Evolutionary conservation across 169 alveolate species (phyloP).

Genomic region (Plasmodium gaboni): DNA sequence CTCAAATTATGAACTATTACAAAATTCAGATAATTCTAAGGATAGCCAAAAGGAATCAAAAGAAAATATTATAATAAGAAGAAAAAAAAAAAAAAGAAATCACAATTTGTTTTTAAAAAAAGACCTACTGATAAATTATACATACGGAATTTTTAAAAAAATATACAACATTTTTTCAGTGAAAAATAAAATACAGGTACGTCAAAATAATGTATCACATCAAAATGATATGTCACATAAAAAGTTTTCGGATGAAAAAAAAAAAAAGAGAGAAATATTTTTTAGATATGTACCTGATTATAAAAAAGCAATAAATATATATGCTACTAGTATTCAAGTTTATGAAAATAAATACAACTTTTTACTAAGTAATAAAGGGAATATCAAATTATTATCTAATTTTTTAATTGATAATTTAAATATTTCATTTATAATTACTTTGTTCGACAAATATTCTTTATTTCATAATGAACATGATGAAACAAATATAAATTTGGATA

Average conservation of each 20-base stretch:
- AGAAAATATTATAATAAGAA: neutral
- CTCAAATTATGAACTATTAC: neutral
- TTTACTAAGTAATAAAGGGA: conserved; percentile 44
- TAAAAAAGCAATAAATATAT: conserved; percentile 19
- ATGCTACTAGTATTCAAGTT: conserved; percentile 29
- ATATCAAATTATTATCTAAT: conserved; percentile 25
- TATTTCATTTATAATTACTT: conserved; percentile 14
- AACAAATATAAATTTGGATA: conserved; percentile 1
- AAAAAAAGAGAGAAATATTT: conserved; percentile 17
- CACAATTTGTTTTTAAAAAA: neutral
- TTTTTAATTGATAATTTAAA: conserved; percentile 20
- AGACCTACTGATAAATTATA: too few species aligned
- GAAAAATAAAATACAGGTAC: too few species aligned
- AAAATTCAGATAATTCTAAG: neutral
- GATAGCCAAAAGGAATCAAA: neutral
- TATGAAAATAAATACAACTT: conserved; percentile 48
- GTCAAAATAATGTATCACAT: too few species aligned
- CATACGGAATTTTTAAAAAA: too few species aligned
- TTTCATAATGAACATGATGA: conserved; percentile 5
- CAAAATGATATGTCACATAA: too few species aligned
- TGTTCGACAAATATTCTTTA: conserved; percentile 28
- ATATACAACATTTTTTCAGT: too few species aligned
- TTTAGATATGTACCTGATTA: conserved; percentile 42
- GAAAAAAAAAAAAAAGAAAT: conserved; percentile 6
- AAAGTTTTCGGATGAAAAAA: neutral